These are phyloP conservation scores for Podosphaera fusca DNA, from an alignment of 2,329 filamentous ascomycete genomes.

Conservation along the genomic window DNA sequence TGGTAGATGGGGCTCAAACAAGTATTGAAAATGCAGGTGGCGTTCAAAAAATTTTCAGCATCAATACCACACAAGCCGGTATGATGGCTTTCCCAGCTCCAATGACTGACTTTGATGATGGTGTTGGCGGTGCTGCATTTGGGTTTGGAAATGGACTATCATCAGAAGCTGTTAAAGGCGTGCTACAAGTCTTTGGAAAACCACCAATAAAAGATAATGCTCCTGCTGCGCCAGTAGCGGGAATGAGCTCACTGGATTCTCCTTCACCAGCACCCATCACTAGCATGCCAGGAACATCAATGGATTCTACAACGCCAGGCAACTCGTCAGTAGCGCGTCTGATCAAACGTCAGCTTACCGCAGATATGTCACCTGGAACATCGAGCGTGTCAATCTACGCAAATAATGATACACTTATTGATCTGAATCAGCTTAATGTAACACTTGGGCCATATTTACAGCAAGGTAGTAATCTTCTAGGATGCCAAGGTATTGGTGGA, in stretches of 20 bases:
- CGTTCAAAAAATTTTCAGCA: constrained; percentile 2
- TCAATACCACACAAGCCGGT: constrained; percentile 6
- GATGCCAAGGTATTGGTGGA: constrained; percentile 17
- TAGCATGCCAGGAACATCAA: background rate
- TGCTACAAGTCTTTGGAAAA: constrained; percentile 14
- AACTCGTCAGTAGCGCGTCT: background rate
- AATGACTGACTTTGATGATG: constrained; percentile 17
- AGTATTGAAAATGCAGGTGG: constrained; percentile 11
- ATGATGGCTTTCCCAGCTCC: constrained; percentile 3
- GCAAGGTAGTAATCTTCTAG: constrained; percentile 14
- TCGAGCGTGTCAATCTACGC: background rate
- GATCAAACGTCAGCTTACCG: background rate
- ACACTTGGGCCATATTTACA: constrained; percentile 15
- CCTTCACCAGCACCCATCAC: background rate
- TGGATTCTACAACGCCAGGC: background rate
- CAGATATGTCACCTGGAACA: background rate
- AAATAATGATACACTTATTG: background rate
- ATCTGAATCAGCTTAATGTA: background rate
- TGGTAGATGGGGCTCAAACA: constrained; percentile 17
- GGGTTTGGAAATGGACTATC: constrained; percentile 18
- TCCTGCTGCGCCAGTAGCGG: background rate
- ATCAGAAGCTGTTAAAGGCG: constrained; percentile 16
- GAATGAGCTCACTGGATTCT: background rate
- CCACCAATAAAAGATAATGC: background rate
- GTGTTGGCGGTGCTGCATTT: constrained; percentile 16